Evolutionary conservation across 2,329 filamentous ascomycete species (phyloP), one percentile per base, ranked within the genome.

Genomic region (Trichophaea hybrida): DNA sequence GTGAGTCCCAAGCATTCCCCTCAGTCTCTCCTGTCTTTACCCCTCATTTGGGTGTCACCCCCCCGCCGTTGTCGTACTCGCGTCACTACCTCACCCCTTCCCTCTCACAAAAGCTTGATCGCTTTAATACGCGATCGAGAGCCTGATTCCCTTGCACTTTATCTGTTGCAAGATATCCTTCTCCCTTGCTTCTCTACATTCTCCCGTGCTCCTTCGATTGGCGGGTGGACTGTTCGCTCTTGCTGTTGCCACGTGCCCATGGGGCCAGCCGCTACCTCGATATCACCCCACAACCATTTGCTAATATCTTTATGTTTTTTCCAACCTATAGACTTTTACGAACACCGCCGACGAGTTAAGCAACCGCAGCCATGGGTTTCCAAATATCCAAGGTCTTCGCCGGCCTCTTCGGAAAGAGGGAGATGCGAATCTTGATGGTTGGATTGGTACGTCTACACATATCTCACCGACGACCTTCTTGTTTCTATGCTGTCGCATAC

Each of bases 351-450:
- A 12, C 40, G 10, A 31, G 13, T 37, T 13, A 55, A 10, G n/a
- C 13, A 55, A 24, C 35, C 37, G 17, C 17, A 34, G 44, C 13
- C 34, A 98, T 98, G 93, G 93, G 93, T 94, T 82, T 97, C 76
- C 83, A 86, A 74, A 88, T 97, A 78, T 97, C 90, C 72, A 95
- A 93, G 82, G 75, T 97, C 73, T 93, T 97, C 76, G 88, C 94
- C 74, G 84, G 85, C 79, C 82, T 97, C 76, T 95, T 88, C 85
- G 89, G 91, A 73, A 95, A 95, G 86, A 97, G 97, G 85, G 93
- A 98, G 84, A 98, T 98, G 93, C 85, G 93, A 81, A 96, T 98
- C 79, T 77, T 98, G 77, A 98, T 98, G 93, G 90, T 98, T 71
- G 93, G 93, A 82, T 84, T 98, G 72, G 67, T 69, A 57, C 60